phyloP scores from a whole-genome alignment of 306 rosid species.

The Gastrolobium bilobum region DNA sequence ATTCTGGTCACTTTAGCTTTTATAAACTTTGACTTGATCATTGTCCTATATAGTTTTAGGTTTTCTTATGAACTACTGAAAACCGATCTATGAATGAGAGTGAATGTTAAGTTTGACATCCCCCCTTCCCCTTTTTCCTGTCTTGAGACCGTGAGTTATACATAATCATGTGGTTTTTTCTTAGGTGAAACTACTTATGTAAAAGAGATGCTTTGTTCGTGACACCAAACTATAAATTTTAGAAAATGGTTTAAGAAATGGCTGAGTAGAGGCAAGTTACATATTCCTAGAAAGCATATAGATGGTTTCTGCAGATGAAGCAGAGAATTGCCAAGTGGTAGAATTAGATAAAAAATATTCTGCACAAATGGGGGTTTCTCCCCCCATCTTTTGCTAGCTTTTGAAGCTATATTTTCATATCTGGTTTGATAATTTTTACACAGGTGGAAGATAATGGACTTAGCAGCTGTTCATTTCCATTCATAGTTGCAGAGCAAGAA shows the following conservation, averaged over 20 bases:
- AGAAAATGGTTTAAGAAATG: conserved; percentile 17
- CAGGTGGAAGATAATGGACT: conserved; percentile 95
- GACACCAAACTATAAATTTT: conserved; percentile 4
- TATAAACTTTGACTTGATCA: background rate
- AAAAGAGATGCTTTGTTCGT: conserved; percentile 20
- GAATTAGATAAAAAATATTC: conserved; percentile 29
- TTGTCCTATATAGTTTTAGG: conserved; percentile 11
- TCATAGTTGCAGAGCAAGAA: conserved; percentile 88
- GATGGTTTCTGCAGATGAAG: conserved; percentile 28
- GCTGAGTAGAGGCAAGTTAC: conserved; percentile 2
- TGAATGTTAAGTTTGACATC: background rate
- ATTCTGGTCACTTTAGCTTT: background rate
- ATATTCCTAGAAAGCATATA: conserved; percentile 30
- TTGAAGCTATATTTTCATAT: conserved; percentile 37
- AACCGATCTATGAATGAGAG: conserved; percentile 30
- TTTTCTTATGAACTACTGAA: conserved; percentile 16
- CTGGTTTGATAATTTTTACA: conserved; percentile 41
- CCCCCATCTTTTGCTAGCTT: conserved; percentile 20
- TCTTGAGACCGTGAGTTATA: conserved; percentile 22
- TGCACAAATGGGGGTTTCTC: background rate
- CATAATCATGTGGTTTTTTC: conserved; percentile 10
- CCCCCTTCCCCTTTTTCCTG: background rate
- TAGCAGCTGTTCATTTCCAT: conserved; percentile 85
- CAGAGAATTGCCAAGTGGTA: conserved; percentile 25
- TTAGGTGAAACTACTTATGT: conserved; percentile 8